Conservation (phyloP, 805 yeast genomes). For the Sporopachydermia quercuum region DNA sequence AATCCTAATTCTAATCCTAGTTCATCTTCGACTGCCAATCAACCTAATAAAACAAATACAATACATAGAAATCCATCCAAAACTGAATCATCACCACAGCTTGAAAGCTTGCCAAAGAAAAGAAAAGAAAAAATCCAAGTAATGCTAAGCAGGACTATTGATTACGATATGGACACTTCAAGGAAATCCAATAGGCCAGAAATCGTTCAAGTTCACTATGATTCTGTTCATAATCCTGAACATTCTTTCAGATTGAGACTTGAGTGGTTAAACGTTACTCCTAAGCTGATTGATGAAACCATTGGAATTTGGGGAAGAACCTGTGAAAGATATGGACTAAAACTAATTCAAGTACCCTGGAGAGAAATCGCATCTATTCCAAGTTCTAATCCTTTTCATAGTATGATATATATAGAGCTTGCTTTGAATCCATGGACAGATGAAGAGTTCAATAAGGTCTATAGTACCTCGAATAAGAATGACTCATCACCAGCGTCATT, state of each 20-base stretch:
- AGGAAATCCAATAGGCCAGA: slow-evolving; percentile 66
- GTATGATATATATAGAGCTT: slow-evolving; percentile 55
- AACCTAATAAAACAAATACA: neutral
- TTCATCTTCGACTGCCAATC: neutral
- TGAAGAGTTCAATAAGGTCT: slow-evolving; percentile 35
- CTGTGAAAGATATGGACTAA: slow-evolving; percentile 75
- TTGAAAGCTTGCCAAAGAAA: slow-evolving; percentile 3
- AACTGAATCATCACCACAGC: slow-evolving; percentile 3
- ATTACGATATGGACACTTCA: slow-evolving; percentile 62
- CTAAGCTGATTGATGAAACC: slow-evolving; percentile 69
- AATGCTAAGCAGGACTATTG: slow-evolving; percentile 49
- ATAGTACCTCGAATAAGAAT: slow-evolving; percentile 13
- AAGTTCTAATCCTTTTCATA: slow-evolving; percentile 70
- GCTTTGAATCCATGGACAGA: slow-evolving; percentile 55
- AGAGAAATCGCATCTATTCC: slow-evolving; percentile 71
- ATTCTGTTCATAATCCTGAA: slow-evolving; percentile 83
- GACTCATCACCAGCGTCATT: slow-evolving; percentile 5
- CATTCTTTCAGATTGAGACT: slow-evolving; percentile 84
- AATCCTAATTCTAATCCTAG: neutral
- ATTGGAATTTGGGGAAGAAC: slow-evolving; percentile 64
- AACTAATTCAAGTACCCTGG: slow-evolving; percentile 82
- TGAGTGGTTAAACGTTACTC: slow-evolving; percentile 89
- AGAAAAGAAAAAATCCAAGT: slow-evolving; percentile 21
- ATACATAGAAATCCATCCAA: slow-evolving; percentile 2
- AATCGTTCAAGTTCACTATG: slow-evolving; percentile 70